A percentile compares a stretch with the other conserved stretches of the same genome.
Conservation (phyloP, 2,329 filamentous ascomycete genomes). For the Plenodomus tracheiphilus region DNA sequence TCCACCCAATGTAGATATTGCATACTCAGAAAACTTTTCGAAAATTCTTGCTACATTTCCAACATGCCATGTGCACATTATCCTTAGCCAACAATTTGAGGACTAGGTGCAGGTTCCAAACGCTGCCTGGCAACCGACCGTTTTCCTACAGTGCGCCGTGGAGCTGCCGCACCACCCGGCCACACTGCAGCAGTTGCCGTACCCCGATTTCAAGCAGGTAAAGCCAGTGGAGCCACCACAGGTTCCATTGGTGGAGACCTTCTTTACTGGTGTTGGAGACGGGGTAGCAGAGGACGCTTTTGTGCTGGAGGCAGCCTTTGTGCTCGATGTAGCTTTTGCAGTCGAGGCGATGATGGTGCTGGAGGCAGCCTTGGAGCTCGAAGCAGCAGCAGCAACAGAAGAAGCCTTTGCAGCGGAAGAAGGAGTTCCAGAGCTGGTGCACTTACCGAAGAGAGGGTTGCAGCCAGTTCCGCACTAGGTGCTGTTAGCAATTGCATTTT, state of each 20-base stretch:
- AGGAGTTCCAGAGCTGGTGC: neutral
- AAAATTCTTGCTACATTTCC: neutral
- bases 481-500: neutral
- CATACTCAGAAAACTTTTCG: too few relatives aligned
- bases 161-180: constrained; percentile 19
- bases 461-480: constrained; percentile 2
- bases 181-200: constrained; percentile 17
- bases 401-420: neutral
- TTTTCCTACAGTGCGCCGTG: constrained; percentile 11
- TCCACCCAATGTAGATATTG: too few relatives aligned
- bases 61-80: too few relatives aligned
- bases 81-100: too few relatives aligned
- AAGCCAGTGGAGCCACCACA: constrained; percentile 11
- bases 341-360: too few relatives aligned
- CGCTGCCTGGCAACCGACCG: constrained; percentile 26
- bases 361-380: neutral
- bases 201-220: constrained; percentile 16
- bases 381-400: neutral
- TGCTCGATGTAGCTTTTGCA: too few relatives aligned
- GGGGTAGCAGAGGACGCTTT: too few relatives aligned
- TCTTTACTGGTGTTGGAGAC: neutral
- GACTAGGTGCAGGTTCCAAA: constrained; percentile 23
- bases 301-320: too few relatives aligned
- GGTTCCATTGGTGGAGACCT: constrained; percentile 12
- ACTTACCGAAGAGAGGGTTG: constrained; percentile 5